A percentile compares a stretch with the other conserved stretches of the same genome.
Evolutionary conservation across 192 early-diverging fungal genomes (phyloP).

Genomic region (Coemansia sp.): DNA sequence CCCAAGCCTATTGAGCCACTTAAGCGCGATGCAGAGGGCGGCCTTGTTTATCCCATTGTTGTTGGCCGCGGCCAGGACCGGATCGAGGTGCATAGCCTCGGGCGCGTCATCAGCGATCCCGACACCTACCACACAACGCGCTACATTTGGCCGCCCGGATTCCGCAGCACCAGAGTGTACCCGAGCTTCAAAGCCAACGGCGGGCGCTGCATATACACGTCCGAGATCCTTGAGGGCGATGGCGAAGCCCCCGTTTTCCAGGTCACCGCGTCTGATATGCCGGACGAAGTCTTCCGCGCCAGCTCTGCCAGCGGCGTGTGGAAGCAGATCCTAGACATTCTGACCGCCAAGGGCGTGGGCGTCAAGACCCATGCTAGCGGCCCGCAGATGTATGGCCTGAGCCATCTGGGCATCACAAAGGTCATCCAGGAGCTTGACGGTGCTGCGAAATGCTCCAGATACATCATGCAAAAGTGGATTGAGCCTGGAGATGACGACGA

Average conservation of each 20-base stretch:
- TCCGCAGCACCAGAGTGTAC: constrained; percentile 64
- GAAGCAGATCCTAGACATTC: constrained; percentile 65
- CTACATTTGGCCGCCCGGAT: constrained; percentile 73
- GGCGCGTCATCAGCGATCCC: constrained; percentile 61
- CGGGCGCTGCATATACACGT: constrained; percentile 61
- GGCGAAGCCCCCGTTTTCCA: constrained; percentile 65
- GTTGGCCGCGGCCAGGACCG: constrained; percentile 66
- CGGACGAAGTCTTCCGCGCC: constrained; percentile 60
- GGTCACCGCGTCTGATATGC: constrained; percentile 70
- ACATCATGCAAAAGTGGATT: constrained; percentile 49
- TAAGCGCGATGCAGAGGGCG: constrained; percentile 56
- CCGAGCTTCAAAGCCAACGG: constrained; percentile 60
- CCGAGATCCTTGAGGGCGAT: constrained; percentile 67
- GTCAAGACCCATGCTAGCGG: constrained; percentile 74
- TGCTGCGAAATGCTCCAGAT: constrained; percentile 41
- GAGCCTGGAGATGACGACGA: constrained; percentile 21
- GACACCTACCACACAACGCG: constrained; percentile 69
- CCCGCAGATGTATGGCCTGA: constrained; percentile 71
- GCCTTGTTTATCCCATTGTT: constrained; percentile 60
- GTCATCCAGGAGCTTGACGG: constrained; percentile 66
- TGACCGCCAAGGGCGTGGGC: constrained; percentile 63
- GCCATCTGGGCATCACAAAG: constrained; percentile 70
- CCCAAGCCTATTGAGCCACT: constrained; percentile 62
- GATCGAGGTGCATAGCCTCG: constrained; percentile 62
- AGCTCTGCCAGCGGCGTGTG: constrained; percentile 73